phyloP scores from a whole-genome alignment of 805 yeast genomes.

The Spathaspora hagerdaliae region DNA sequence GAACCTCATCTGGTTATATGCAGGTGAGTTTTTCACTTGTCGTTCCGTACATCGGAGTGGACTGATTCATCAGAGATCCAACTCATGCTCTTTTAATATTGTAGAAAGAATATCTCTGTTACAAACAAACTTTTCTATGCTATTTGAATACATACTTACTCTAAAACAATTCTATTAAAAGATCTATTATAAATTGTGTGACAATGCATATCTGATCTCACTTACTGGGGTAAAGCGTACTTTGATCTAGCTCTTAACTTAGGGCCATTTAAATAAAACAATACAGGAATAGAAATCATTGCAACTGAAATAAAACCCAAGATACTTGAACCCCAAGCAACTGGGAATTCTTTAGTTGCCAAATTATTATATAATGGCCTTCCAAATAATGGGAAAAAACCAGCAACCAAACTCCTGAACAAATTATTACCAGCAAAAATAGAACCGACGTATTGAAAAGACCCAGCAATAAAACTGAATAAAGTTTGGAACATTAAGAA shows the following conservation, averaged over 20 bases:
- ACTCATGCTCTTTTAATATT: no score
- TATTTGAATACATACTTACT: no score
- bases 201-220: no score
- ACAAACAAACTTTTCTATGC: no score
- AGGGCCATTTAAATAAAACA: conserved; percentile 40
- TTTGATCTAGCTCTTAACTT: conserved; percentile 38
- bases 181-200: no score
- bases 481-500: conserved; percentile 47
- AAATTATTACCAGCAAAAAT: conserved; percentile 54
- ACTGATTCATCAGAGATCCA: no score
- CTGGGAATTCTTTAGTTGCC: conserved; percentile 47
- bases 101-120: no score
- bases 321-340: conserved; percentile 50
- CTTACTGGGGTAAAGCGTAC: conserved; percentile 17
- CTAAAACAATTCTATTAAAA: no score
- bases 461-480: conserved; percentile 44
- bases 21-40: no score
- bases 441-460: conserved; percentile 47
- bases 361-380: conserved; percentile 51
- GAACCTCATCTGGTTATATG: no score
- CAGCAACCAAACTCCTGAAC: conserved; percentile 46
- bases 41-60: no score
- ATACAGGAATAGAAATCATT: conserved; percentile 46
- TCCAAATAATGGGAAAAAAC: conserved; percentile 62
- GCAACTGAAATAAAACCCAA: conserved; percentile 42